Evolutionary conservation across 1,284 basidiomycete genomes (phyloP).

Genomic region (Sphagnurus paluster): DNA sequence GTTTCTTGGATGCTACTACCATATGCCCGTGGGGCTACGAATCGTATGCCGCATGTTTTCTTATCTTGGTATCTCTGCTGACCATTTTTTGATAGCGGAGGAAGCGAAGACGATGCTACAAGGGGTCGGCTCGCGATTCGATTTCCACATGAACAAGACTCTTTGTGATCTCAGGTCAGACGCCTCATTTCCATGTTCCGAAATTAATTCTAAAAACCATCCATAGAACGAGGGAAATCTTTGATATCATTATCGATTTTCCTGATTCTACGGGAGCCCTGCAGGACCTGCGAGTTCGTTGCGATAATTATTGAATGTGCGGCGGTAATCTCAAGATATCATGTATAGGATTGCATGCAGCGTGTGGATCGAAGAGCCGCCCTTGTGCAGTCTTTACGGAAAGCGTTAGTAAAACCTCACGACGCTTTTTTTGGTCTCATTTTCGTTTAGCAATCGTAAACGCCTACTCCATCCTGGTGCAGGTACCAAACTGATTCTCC

Average conservation of each 20-base stretch:
- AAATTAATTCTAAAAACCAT: conserved; percentile 1
- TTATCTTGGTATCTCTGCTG: conserved; percentile 19
- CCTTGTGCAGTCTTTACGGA: conserved; percentile 69
- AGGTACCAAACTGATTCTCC: conserved; percentile 89
- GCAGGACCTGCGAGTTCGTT: conserved; percentile 78
- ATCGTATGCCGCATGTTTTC: conserved; percentile 38
- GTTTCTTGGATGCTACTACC: conserved; percentile 83
- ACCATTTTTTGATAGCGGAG: conserved; percentile 47
- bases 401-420: conserved; percentile 49
- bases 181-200: conserved; percentile 22
- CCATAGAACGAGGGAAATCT: conserved; percentile 81
- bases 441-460: conserved; percentile 66
- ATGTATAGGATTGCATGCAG: conserved; percentile 69
- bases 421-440: conserved; percentile 5
- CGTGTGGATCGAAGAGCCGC: conserved; percentile 77
- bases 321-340: not conserved
- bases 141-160: conserved; percentile 89
- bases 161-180: conserved; percentile 79
- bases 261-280: conserved; percentile 87
- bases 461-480: conserved; percentile 95
- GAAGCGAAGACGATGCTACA: conserved; percentile 73
- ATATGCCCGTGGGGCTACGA: conserved; percentile 67
- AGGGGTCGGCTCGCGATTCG: conserved; percentile 84
- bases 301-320: not conserved
- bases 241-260: conserved; percentile 94